phyloP scores from a whole-genome alignment of 176 grass and related monocot species.

The Oryza brachyantha region DNA sequence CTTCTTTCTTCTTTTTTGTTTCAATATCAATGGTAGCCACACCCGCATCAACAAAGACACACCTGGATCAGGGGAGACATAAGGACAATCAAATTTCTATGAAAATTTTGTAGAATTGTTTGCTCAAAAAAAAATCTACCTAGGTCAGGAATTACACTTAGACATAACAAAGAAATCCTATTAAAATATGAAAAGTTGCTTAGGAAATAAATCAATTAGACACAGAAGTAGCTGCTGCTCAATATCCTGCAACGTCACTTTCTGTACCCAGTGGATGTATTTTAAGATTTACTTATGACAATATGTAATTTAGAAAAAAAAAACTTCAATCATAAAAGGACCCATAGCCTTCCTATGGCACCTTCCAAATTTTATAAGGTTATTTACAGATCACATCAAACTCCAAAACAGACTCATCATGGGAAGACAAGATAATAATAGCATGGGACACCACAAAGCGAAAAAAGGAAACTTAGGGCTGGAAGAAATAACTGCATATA shows the following conservation, averaged over 20 bases:
- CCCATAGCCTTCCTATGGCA: slow-evolving; percentile 9
- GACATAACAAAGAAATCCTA: slow-evolving; percentile 9
- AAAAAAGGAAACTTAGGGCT: slow-evolving; percentile 18
- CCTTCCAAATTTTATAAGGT: slow-evolving; percentile 5
- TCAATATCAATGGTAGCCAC: slow-evolving; percentile 89
- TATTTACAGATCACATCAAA: slow-evolving; percentile 7
- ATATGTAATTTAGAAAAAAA: not conserved
- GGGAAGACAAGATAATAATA: slow-evolving; percentile 3
- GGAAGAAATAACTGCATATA: not conserved
- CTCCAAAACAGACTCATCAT: slow-evolving; percentile 9
- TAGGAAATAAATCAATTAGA: not conserved
- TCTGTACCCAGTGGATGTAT: not conserved
- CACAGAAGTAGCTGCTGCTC: not conserved
- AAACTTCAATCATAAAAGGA: not conserved
- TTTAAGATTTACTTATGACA: slow-evolving; percentile 5
- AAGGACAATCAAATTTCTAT: not conserved
- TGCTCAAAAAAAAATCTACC: not conserved
- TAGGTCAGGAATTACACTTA: slow-evolving; percentile 3
- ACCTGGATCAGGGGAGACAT: slow-evolving; percentile 47
- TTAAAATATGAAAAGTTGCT: not conserved
- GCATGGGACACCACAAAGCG: not conserved
- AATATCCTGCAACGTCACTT: slow-evolving; percentile 1
- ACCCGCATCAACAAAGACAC: slow-evolving; percentile 97
- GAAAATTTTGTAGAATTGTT: not conserved
- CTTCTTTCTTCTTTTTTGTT: slow-evolving; percentile 92